Percentiles rank a stretch among this genome's conserved stretches.
Evolutionary conservation across 192 early-diverging fungal species (phyloP).

Genomic region (Dissophora ornata): DNA sequence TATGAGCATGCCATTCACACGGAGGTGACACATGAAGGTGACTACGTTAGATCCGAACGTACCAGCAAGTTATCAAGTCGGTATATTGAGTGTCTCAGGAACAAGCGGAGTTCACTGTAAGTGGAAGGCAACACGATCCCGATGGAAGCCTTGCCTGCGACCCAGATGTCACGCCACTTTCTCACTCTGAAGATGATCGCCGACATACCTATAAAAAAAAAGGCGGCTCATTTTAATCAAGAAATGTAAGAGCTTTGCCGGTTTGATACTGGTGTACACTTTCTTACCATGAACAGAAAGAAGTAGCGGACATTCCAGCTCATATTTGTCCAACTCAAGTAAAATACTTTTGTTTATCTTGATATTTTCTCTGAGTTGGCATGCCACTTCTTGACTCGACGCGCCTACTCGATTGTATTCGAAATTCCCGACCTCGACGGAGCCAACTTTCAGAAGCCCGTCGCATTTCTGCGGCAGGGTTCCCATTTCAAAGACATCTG

Average conservation of each 20-base stretch:
- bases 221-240: too few relatives aligned
- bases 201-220: conserved; percentile 6
- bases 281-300: conserved; percentile 16
- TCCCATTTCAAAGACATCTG: conserved; percentile 23
- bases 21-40: not conserved
- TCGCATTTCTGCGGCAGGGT: conserved; percentile 15
- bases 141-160: conserved; percentile 2
- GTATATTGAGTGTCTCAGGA: not conserved
- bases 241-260: too few relatives aligned
- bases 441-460: conserved; percentile 5
- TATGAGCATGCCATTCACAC: too few relatives aligned
- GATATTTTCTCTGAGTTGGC: conserved; percentile 12
- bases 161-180: conserved; percentile 7
- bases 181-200: conserved; percentile 10
- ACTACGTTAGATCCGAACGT: not conserved
- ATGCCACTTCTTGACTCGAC: conserved; percentile 14
- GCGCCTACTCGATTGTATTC: conserved; percentile 10
- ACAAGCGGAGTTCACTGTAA: conserved; percentile 2
- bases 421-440: conserved; percentile 13
- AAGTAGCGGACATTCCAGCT: conserved; percentile 8
- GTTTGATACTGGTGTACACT: too few relatives aligned
- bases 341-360: conserved; percentile 25
- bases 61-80: conserved; percentile 4
- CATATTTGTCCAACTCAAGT: conserved; percentile 14
- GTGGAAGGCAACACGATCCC: conserved; percentile 5